A percentile compares a stretch with the other conserved stretches of the same genome.
Evolutionary conservation across 495 filamentous ascomycete species (phyloP).

Genomic region (Xylaria flabelliformis): DNA sequence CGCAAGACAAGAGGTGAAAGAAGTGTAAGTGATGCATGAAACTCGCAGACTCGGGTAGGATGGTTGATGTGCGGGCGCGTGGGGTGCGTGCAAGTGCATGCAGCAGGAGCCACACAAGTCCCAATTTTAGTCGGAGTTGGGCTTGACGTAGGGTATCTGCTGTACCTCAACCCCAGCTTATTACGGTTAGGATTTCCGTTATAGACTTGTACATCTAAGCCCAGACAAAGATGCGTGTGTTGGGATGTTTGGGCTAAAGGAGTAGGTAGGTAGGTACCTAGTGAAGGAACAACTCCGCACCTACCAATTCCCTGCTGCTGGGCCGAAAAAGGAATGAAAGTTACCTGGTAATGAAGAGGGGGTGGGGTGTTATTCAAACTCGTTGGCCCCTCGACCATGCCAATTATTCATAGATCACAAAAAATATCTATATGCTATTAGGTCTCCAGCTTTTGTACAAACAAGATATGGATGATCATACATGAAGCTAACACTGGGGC

Average conservation of each 20-base stretch:
- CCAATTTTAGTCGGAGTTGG: neutral
- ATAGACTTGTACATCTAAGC: neutral
- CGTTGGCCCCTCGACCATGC: neutral
- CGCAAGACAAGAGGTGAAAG: constrained; percentile 23
- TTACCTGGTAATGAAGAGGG: constrained; percentile 9
- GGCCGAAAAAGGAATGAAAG: constrained; percentile 8
- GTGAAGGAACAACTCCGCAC: neutral
- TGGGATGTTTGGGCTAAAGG: neutral
- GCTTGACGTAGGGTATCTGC: neutral
- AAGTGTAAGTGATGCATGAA: constrained; percentile 13
- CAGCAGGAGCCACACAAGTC: constrained; percentile 14
- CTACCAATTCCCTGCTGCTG: constrained; percentile 8
- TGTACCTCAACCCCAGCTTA: neutral
- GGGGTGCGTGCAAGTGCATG: constrained; percentile 23
- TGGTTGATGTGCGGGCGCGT: constrained; percentile 21
- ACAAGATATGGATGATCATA: neutral
- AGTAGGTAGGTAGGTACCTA: neutral
- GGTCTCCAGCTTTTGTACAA: neutral
- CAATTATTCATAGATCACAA: neutral
- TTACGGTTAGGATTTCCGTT: neutral
- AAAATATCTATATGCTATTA: neutral
- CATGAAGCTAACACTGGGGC: no score
- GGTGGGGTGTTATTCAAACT: neutral
- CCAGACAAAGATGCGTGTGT: neutral
- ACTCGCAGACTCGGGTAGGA: constrained; percentile 7